A percentile compares a stretch with the other conserved stretches of the same genome.
These are phyloP conservation scores for Celoporthe dispersa DNA, from an alignment of 2,329 filamentous ascomycete genomes.

Conservation along the genomic window DNA sequence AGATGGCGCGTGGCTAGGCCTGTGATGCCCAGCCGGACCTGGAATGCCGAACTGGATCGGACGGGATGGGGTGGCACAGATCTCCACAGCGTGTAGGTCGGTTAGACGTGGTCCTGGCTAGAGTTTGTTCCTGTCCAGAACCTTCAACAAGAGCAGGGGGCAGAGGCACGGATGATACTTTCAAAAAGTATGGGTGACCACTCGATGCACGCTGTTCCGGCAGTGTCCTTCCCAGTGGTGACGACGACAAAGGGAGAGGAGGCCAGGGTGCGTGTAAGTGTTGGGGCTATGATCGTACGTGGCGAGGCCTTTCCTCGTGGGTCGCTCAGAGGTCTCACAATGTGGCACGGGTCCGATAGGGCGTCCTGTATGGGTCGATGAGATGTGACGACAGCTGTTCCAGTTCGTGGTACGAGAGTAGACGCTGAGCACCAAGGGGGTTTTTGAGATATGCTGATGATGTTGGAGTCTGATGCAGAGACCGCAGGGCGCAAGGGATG, in stretches of 20 bases:
- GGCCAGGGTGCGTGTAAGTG: not conserved
- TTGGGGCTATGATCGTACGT: not conserved
- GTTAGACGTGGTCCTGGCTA: not conserved
- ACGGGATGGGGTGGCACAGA: not conserved
- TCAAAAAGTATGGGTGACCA: not conserved
- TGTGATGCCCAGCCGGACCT: not conserved
- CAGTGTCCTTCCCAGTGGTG: not conserved
- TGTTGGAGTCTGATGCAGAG: constrained; percentile 1
- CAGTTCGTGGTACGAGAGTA: not conserved
- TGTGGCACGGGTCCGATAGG: not conserved
- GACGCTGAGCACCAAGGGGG: not conserved
- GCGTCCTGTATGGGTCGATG: not conserved
- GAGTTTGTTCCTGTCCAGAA: not conserved
- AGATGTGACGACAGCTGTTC: constrained; percentile 18
- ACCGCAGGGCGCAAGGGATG: not conserved
- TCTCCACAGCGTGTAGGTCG: not conserved
- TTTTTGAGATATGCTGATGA: constrained; percentile 32
- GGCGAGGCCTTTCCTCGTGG: not conserved
- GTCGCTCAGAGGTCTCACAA: not conserved
- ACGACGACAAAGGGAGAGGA: not conserved
- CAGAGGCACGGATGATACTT: not conserved
- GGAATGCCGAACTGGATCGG: not conserved
- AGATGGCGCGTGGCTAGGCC: not conserved
- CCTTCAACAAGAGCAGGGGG: not conserved
- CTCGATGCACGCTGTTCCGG: not conserved